These are phyloP conservation scores for Jaenimonas drosophilae DNA, from an alignment of 208 protist species.

Conservation along the genomic window DNA sequence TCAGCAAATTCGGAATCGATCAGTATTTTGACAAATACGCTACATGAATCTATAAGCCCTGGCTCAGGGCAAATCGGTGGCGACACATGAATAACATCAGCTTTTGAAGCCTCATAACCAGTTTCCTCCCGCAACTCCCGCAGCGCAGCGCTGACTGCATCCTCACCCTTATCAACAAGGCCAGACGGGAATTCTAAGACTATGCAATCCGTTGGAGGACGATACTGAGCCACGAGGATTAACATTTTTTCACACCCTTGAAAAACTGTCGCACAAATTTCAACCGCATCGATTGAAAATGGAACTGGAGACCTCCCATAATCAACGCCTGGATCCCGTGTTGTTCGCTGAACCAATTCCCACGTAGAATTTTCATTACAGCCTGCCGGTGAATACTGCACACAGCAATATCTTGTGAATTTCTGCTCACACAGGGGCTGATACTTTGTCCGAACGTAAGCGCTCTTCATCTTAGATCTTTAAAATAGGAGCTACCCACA, in stretches of 20 bases:
- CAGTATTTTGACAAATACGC: constrained; percentile 1
- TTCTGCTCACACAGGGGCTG: neutral
- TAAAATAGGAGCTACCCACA: neutral
- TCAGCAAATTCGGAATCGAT: neutral
- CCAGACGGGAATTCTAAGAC: constrained; percentile 14
- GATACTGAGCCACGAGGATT: constrained; percentile 13
- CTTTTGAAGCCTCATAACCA: constrained; percentile 3
- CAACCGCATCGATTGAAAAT: constrained; percentile 1
- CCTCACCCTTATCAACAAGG: constrained; percentile 11
- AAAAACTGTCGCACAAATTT: constrained; percentile 1
- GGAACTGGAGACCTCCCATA: constrained; percentile 2
- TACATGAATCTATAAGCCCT: constrained; percentile 5
- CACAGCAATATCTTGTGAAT: neutral
- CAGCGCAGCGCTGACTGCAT: neutral
- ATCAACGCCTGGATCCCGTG: neutral
- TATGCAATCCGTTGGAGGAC: constrained; percentile 6
- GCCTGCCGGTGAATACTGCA: neutral
- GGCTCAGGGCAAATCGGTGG: constrained; percentile 4
- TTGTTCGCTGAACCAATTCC: constrained; percentile 6
- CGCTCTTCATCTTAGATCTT: constrained; percentile 1
- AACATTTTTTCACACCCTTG: constrained; percentile 1
- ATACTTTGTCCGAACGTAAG: neutral
- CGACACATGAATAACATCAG: neutral
- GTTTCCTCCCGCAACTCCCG: constrained; percentile 20
- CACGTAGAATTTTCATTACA: neutral